Conservation (phyloP, 192 early-diverging fungal species). For the Backusella psychrophila region DNA sequence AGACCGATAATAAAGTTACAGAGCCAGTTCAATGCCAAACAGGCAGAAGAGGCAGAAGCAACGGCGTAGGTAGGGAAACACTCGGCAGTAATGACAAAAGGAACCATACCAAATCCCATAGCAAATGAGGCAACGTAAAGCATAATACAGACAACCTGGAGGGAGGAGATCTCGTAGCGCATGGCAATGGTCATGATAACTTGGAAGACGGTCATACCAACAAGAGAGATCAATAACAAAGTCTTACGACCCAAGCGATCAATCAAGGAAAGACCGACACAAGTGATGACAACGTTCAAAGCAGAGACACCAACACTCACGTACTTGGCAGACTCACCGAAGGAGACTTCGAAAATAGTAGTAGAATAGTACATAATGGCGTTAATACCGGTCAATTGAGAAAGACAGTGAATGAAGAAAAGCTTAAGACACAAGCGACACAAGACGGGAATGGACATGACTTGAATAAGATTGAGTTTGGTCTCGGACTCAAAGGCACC, state of each 20-base stretch:
- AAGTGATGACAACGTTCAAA: conserved; percentile 56
- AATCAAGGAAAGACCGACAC: conserved; percentile 53
- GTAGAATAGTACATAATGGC: conserved; percentile 66
- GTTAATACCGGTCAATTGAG: conserved; percentile 70
- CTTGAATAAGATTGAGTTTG: conserved; percentile 33
- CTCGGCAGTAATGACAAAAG: conserved; percentile 58
- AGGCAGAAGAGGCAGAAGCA: conserved; percentile 47
- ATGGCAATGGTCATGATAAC: conserved; percentile 43
- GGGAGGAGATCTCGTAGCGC: conserved; percentile 7
- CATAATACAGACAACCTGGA: conserved; percentile 42
- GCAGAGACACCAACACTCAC: conserved; percentile 58
- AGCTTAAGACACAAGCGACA: conserved; percentile 49
- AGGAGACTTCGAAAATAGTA: conserved; percentile 59
- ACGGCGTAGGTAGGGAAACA: conserved; percentile 54
- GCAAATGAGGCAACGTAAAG: conserved; percentile 58
- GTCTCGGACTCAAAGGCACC: conserved; percentile 13
- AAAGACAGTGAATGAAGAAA: conserved; percentile 51
- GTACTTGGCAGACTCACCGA: conserved; percentile 47
- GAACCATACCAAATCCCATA: conserved; percentile 56
- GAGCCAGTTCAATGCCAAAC: conserved; percentile 48
- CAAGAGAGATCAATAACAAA: conserved; percentile 55
- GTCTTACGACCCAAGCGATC: conserved; percentile 65
- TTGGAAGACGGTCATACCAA: conserved; percentile 63
- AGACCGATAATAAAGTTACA: conserved; percentile 56
- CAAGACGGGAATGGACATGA: conserved; percentile 34